phyloP scores from a whole-genome alignment of 1,284 basidiomycete genomes.

The Ustilago curta region DNA sequence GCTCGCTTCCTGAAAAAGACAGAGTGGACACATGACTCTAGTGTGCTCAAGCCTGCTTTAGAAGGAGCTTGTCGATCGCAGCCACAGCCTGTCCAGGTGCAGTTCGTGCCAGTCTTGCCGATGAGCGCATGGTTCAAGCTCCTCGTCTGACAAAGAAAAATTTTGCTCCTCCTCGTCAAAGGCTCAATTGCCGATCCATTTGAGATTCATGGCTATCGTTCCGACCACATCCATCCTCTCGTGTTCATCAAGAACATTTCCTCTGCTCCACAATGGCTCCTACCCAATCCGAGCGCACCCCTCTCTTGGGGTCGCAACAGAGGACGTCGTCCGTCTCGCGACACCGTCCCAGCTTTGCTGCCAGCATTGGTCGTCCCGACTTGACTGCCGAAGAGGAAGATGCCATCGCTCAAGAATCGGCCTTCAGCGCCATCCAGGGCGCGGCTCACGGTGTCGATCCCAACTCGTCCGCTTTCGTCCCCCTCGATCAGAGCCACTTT shows the following conservation, averaged over 20 bases:
- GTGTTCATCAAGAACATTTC: background rate
- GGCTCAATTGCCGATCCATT: too few relatives aligned
- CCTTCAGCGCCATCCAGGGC: slow-evolving; percentile 63
- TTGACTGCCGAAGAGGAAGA: slow-evolving; percentile 57
- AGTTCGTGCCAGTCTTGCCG: too few relatives aligned
- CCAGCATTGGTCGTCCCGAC: slow-evolving; percentile 49
- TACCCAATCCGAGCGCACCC: slow-evolving; percentile 50
- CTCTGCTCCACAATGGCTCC: slow-evolving; percentile 20
- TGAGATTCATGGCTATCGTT: slow-evolving; percentile 6
- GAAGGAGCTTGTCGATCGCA: slow-evolving; percentile 1
- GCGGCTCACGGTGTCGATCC: slow-evolving; percentile 66
- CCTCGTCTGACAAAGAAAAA: background rate
- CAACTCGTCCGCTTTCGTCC: slow-evolving; percentile 65
- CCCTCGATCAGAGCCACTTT: slow-evolving; percentile 63
- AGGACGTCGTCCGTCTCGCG: slow-evolving; percentile 31
- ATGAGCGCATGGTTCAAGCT: too few relatives aligned
- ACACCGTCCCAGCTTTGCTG: slow-evolving; percentile 48
- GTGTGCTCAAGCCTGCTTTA: too few relatives aligned
- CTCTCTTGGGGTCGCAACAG: slow-evolving; percentile 46
- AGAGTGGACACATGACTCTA: too few relatives aligned
- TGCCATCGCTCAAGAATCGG: slow-evolving; percentile 63
- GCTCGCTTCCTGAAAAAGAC: too few relatives aligned
- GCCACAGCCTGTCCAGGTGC: background rate
- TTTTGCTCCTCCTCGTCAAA: background rate
- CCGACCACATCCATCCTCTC: slow-evolving; percentile 8